Evolutionary conservation across 257 asterid species (phyloP), one percentile per base, ranked within the genome.

Genomic region (Salvia splendens): DNA sequence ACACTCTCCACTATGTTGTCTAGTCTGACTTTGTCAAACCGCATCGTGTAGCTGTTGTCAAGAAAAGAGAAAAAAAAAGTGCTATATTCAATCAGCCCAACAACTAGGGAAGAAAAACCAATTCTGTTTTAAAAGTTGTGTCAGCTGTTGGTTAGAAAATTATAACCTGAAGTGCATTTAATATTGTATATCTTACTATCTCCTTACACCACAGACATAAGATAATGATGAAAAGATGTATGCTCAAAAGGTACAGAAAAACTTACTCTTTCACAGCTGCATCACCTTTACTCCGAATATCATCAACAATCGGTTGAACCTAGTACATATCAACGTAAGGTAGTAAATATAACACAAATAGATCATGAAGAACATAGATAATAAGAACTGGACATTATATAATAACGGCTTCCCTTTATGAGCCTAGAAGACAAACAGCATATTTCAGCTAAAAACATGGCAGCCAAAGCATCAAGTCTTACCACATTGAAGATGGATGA

Each of bases 281-380:
- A 82, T 93, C 96, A 30, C 99, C 99, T 83, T 91, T 80, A 56
- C 68, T 78, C 69, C 95, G 85, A 1, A 93, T 83, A 61, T 88
- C 96, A 59, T 93, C 96, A 67, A 93, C 95, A 79, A 93, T 93
- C 65, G 97, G 99, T 50, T 93, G 95, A 78, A 93, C 99, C 99
- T 90, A 79, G 41, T 64, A 35, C 59, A 24, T 20, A 58, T 41
- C 14, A 57, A 52, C 14, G 65, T 24, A 42, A 42, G 17, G 65
- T 24, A 42, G 24, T 20, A 61, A 16, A n/a, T 16, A 11, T 64
- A 67, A 53, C 12, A 55, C 57, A 68, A 53, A 64, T 50, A 36
- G 58, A 71, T 45, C 43, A 10, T 5, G 32, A 42, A 28, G 11
- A n/a, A 56, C 14, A 35, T 2, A 67, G 38, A 45, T 15, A 20